A percentile compares a stretch with the other conserved stretches of the same genome.
phyloP scores from a whole-genome alignment of 2,329 filamentous ascomycete genomes.

The Arthrobotrys megalospora region DNA sequence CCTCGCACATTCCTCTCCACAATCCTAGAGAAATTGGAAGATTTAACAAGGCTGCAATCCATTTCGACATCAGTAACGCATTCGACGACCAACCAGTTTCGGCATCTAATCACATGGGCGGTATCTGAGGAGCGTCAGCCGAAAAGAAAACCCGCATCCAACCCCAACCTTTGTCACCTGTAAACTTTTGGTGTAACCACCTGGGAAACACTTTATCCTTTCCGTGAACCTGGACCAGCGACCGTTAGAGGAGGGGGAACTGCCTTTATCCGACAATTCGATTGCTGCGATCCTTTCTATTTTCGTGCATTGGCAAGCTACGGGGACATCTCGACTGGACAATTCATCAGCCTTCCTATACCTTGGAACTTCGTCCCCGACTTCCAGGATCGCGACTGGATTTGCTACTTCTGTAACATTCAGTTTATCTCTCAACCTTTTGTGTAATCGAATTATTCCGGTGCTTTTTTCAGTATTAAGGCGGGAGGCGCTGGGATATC shows the following conservation, averaged over 20 bases:
- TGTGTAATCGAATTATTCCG: conserved; percentile 34
- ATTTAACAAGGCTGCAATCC: conserved; percentile 23
- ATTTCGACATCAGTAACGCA: conserved; percentile 25
- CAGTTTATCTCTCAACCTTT: conserved; percentile 9
- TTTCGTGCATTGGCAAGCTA: conserved; percentile 15
- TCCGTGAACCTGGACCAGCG: conserved; percentile 47
- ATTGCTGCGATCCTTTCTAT: conserved; percentile 17
- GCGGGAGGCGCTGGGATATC: conserved; percentile 39
- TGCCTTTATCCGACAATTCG: conserved; percentile 41
- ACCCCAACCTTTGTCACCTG: conserved; percentile 51
- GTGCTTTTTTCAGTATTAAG: conserved; percentile 18
- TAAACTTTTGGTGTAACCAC: conserved; percentile 57
- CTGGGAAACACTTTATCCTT: conserved; percentile 52
- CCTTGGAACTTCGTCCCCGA: conserved; percentile 30
- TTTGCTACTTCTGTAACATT: conserved; percentile 13
- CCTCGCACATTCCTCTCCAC: conserved; percentile 53
- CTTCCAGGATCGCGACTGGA: conserved; percentile 1
- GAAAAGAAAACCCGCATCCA: conserved; percentile 59
- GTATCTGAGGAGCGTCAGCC: conserved; percentile 39
- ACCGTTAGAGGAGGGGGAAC: conserved; percentile 44
- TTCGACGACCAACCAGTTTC: conserved; percentile 42
- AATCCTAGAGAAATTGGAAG: conserved; percentile 40
- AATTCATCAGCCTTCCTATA: conserved; percentile 1
- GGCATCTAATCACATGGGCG: conserved; percentile 57
- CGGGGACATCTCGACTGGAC: conserved; percentile 35